Evolutionary conservation across 2,329 filamentous ascomycete species (phyloP).

Genomic region (Diaporthe sp.): DNA sequence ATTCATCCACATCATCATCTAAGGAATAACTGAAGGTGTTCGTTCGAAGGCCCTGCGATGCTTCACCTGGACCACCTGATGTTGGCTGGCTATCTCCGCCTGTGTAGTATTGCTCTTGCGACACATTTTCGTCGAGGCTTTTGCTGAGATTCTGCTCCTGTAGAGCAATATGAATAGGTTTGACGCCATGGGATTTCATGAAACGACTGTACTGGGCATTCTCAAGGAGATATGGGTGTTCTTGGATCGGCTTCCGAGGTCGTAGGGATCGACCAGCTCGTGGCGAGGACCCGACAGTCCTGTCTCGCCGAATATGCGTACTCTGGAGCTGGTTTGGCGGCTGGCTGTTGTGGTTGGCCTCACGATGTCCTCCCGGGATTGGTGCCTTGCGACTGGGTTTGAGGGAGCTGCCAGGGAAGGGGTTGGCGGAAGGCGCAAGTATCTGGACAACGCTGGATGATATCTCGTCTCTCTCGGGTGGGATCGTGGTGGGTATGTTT

Average conservation of each 20-base stretch:
- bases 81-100: constrained; percentile 63
- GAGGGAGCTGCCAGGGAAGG: constrained; percentile 28
- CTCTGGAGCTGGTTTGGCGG: neutral
- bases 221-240: constrained; percentile 72
- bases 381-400: neutral
- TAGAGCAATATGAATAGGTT: constrained; percentile 61
- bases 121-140: constrained; percentile 51
- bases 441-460: constrained; percentile 48
- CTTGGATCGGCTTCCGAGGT: constrained; percentile 72
- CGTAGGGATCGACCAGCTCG: constrained; percentile 61
- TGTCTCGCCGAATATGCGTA: constrained; percentile 13
- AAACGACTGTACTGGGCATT: constrained; percentile 66
- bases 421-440: constrained; percentile 41
- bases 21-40: constrained; percentile 53
- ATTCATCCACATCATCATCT: constrained; percentile 45
- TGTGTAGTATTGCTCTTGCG: constrained; percentile 65
- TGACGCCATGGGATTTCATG: constrained; percentile 68
- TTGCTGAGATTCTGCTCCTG: constrained; percentile 48
- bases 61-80: constrained; percentile 41
- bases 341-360: neutral
- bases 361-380: neutral
- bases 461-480: constrained; percentile 44
- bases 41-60: constrained; percentile 48
- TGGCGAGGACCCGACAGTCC: constrained; percentile 24
- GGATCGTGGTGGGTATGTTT: neutral